phyloP scores from a whole-genome alignment of 2,329 filamentous ascomycete species.

The Colletotrichum somersetense region DNA sequence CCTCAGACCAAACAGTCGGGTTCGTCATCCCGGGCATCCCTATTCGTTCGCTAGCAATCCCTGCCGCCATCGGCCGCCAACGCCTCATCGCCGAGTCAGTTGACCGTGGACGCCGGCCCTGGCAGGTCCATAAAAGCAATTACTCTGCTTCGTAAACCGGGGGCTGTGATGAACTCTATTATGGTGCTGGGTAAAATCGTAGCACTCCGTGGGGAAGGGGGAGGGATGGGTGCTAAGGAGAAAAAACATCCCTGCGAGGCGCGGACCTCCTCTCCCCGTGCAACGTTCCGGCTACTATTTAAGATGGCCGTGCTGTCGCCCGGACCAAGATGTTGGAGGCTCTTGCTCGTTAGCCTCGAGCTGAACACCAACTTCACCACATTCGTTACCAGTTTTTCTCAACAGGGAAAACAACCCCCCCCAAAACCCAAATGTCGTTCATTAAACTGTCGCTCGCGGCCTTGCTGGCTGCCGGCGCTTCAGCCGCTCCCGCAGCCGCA shows the following conservation, averaged over 20 bases:
- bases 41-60: constrained; percentile 15
- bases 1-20: constrained; percentile 35
- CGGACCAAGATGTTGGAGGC: not conserved
- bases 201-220: too few relatives aligned
- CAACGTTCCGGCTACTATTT: constrained; percentile 1
- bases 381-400: constrained; percentile 1
- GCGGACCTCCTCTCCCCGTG: not conserved
- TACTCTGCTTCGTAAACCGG: constrained; percentile 34
- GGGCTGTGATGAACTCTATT: constrained; percentile 41
- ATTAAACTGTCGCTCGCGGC: constrained; percentile 29
- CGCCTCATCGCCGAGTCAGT: constrained; percentile 32
- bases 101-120: constrained; percentile 7
- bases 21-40: not conserved
- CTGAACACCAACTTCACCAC: constrained; percentile 19
- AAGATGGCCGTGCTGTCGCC: not conserved
- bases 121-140: constrained; percentile 31
- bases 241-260: not conserved
- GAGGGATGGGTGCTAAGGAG: not conserved
- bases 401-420: not conserved
- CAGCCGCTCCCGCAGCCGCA: constrained; percentile 2
- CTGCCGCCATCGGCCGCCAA: constrained; percentile 12
- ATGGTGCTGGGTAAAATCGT: not conserved
- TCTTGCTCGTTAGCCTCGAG: constrained; percentile 15
- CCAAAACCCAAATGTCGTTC: constrained; percentile 22
- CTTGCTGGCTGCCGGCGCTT: constrained; percentile 32